phyloP scores from a whole-genome alignment of 169 alveolate genomes.

The Toxoplasma gondii region DNA sequence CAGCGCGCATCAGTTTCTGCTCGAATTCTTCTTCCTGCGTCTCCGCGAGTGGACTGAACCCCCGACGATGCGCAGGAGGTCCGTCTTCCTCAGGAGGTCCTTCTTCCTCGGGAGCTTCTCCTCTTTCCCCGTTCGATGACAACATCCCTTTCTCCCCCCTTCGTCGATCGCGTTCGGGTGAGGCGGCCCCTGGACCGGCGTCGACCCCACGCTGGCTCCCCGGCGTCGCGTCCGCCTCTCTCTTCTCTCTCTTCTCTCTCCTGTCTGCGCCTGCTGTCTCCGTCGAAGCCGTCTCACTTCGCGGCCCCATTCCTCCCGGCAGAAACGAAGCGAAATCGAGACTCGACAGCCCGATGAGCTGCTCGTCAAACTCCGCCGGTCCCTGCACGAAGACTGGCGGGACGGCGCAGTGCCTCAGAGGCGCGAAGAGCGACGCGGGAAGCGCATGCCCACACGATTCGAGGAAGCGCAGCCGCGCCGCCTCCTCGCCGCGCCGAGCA shows the following conservation, averaged over 20 bases:
- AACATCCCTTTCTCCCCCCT: no score
- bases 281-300: no score
- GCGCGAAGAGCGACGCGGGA: background rate
- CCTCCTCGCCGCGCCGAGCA: background rate
- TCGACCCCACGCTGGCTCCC: no score
- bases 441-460: constrained; percentile 9
- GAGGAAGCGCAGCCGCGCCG: background rate
- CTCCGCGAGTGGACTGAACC: background rate
- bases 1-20: background rate
- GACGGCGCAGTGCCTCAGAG: background rate
- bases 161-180: no score
- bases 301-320: background rate
- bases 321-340: background rate
- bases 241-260: no score
- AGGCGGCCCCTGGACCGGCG: no score
- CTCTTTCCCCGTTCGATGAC: no score
- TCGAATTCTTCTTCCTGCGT: background rate
- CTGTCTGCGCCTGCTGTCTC: no score
- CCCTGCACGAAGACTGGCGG: constrained; percentile 7
- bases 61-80: no score
- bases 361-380: background rate
- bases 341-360: background rate
- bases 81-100: no score
- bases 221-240: no score
- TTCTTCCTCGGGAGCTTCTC: no score